Evolutionary conservation across 371 early-diverging fungal genomes (phyloP), one percentile per base, ranked within the genome.

Genomic region (Haplosporangium sp.): DNA sequence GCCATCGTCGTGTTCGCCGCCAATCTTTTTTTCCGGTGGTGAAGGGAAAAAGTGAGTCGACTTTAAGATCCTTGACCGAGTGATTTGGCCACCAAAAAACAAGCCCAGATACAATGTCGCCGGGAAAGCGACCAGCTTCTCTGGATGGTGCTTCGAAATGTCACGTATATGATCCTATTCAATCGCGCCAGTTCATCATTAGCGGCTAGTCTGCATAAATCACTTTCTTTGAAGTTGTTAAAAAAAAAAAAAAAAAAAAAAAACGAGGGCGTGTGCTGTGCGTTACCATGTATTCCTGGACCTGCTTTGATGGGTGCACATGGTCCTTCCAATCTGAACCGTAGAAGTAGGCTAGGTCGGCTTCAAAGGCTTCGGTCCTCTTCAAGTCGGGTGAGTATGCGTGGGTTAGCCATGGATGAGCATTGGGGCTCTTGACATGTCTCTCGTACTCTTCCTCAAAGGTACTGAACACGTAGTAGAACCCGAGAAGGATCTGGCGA

Each of bases 81-180:
- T 57, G 41, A 75, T 75, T 29, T 64, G 69, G 10, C 75, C 75
- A 14, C 75, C 75, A 18, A 75, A 75, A 46, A 75, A 69, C 37
- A 75, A 48, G 55, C 75, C 75, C 14, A 69, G 57, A 37, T 75
- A 75, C 41, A 69, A 40, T 4, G 75, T 75, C 46, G 75, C 69
- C 53, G 75, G 75, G 51, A 52, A 75, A 16, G 75, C 75, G 12
- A 75, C 55, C 9, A 75, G 70, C 58, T 55, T 69, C 43, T 69
- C 70, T 6, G 75, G 75, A 14, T 62, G 57, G 8, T 57, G 54
- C 59, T 69, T 75, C 21, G 70, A 46, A 46, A 75, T 75, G 18
- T 75, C 70, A 37, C 70, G 65, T 29, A 75, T 75, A 36, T 75
- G 75, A 21, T 69, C 65, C 75, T 75, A 46, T 13, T 47, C 37